Evolutionary conservation across 345 rosid genomes (phyloP).

Genomic region (Acer yangbiense): DNA sequence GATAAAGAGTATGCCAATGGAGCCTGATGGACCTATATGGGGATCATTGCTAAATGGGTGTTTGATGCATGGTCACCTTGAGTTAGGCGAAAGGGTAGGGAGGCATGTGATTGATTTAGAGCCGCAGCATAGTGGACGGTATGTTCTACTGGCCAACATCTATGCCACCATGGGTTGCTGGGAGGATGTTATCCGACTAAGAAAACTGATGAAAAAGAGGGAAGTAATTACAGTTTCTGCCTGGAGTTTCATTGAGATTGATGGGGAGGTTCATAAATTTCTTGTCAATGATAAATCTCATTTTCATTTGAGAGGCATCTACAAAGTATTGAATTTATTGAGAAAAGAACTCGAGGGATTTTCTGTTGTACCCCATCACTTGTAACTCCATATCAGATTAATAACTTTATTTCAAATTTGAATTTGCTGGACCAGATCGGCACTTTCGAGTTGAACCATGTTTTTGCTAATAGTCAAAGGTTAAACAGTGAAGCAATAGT

Average conservation of each 20-base stretch:
- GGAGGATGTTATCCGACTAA: conserved; percentile 34
- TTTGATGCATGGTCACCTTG: conserved; percentile 26
- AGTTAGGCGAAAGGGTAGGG: conserved; percentile 24
- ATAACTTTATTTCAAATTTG: conserved; percentile 78
- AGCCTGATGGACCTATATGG: conserved; percentile 37
- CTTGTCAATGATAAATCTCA: conserved; percentile 25
- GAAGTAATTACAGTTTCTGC: conserved; percentile 22
- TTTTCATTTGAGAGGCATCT: neutral
- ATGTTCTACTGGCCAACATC: conserved; percentile 32
- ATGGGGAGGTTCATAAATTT: conserved; percentile 33
- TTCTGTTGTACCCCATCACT: neutral
- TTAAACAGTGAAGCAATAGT: conserved; percentile 93
- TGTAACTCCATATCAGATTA: conserved; percentile 50
- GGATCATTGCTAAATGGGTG: conserved; percentile 37
- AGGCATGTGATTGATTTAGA: conserved; percentile 32
- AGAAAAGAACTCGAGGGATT: neutral
- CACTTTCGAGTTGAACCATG: conserved; percentile 87
- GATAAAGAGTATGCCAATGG: conserved; percentile 34
- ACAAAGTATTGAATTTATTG: conserved; percentile 7
- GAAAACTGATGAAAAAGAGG: conserved; percentile 31
- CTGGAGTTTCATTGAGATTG: conserved; percentile 42
- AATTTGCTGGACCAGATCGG: conserved; percentile 98
- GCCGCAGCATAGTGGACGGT: conserved; percentile 36
- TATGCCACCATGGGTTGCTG: conserved; percentile 37
- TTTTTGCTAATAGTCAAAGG: conserved; percentile 93